Conservation (phyloP, 2,329 filamentous ascomycete genomes). For the Claviceps sp. region DNA sequence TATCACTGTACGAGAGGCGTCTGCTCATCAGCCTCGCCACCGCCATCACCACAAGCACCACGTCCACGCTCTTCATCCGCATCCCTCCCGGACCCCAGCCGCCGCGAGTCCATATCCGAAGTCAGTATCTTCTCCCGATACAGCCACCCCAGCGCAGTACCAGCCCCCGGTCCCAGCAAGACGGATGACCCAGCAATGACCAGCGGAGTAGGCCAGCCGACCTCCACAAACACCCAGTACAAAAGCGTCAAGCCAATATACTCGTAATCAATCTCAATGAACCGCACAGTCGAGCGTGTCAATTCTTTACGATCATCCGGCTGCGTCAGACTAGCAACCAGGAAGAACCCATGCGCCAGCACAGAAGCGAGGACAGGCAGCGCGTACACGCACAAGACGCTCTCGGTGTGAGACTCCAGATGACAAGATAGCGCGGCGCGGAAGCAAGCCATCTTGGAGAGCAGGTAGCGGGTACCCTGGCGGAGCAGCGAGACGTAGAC, state of each 20-base stretch:
- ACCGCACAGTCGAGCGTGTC: slow-evolving; percentile 31
- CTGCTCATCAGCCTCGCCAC: slow-evolving; percentile 15
- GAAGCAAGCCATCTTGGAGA: slow-evolving; percentile 13
- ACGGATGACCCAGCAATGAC: slow-evolving; percentile 17
- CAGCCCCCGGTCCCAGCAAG: slow-evolving; percentile 25
- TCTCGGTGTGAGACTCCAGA: slow-evolving; percentile 27
- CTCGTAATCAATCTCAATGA: slow-evolving; percentile 33
- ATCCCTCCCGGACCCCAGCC: slow-evolving; percentile 7
- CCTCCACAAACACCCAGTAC: slow-evolving; percentile 41
- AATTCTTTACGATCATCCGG: slow-evolving; percentile 34
- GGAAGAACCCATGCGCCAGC: slow-evolving; percentile 26
- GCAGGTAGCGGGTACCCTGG: slow-evolving; percentile 18
- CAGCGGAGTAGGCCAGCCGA: slow-evolving; percentile 27
- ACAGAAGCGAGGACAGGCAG: slow-evolving; percentile 31
- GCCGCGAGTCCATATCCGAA: slow-evolving; percentile 10
- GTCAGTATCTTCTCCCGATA: slow-evolving; percentile 23
- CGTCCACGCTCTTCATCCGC: slow-evolving; percentile 8
- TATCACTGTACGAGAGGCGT: slow-evolving; percentile 19
- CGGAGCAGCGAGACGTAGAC: slow-evolving; percentile 33
- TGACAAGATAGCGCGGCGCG: slow-evolving; percentile 21
- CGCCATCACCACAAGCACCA: slow-evolving; percentile 3
- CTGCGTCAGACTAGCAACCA: slow-evolving; percentile 23
- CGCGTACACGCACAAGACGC: slow-evolving; percentile 29
- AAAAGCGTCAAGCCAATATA: slow-evolving; percentile 34
- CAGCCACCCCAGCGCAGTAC: slow-evolving; percentile 25